Conservation (phyloP, 1,139 yeast species). For the Kurtzmaniella quercitrusa region DNA sequence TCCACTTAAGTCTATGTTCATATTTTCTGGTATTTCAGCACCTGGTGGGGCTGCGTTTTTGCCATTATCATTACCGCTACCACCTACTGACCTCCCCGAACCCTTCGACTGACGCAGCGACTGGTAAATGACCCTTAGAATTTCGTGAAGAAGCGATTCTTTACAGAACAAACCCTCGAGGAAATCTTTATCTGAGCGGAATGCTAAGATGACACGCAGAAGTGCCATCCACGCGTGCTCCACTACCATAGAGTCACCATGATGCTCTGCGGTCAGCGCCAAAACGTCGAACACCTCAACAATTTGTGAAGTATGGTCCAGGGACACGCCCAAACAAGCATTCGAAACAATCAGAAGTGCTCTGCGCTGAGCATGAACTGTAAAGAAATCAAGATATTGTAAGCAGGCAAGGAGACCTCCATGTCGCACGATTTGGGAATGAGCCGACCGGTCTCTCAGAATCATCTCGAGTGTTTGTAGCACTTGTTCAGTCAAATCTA, state of each 20-base stretch:
- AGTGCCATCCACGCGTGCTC: constrained; percentile 70
- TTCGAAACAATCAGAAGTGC: constrained; percentile 77
- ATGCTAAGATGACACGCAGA: constrained; percentile 57
- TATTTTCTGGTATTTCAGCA: background rate
- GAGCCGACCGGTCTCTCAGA: constrained; percentile 52
- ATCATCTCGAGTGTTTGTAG: constrained; percentile 71
- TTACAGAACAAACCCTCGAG: constrained; percentile 42
- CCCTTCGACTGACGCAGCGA: background rate
- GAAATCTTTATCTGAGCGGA: constrained; percentile 38
- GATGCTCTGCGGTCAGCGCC: constrained; percentile 56
- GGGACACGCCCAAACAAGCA: constrained; percentile 49
- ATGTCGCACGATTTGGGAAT: constrained; percentile 45
- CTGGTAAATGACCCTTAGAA: constrained; percentile 21
- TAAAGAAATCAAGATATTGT: constrained; percentile 80
- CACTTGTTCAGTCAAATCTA: constrained; percentile 92
- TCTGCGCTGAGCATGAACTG: constrained; percentile 84
- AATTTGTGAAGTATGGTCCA: constrained; percentile 42
- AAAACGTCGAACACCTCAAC: constrained; percentile 60
- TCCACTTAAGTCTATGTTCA: background rate
- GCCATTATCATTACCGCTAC: background rate
- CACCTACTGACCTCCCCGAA: background rate
- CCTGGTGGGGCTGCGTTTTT: background rate
- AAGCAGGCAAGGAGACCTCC: constrained; percentile 69
- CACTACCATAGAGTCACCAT: constrained; percentile 58
- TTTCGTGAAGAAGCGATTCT: constrained; percentile 22